Percentiles rank a stretch among this genome's conserved stretches.
Evolutionary conservation across 169 alveolate species (phyloP).

Genomic region (Eimeria necatrix): DNA sequence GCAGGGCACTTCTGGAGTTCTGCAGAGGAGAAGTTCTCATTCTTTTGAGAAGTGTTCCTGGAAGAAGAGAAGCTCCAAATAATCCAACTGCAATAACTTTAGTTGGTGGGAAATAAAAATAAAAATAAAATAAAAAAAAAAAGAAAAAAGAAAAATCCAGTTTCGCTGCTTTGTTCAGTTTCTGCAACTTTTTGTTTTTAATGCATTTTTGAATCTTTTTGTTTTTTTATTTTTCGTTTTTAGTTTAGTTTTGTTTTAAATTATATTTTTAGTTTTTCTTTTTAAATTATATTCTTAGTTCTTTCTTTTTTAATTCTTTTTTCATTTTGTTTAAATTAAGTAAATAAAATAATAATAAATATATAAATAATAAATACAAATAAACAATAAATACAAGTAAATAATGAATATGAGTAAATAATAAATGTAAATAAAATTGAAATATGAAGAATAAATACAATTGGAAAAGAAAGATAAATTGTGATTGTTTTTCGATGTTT

Average conservation of each 20-base stretch:
- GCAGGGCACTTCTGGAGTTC: conserved; percentile 54
- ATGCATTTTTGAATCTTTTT: background rate
- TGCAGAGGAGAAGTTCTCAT: conserved; percentile 69
- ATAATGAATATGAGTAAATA: too few relatives aligned
- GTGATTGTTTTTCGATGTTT: too few relatives aligned
- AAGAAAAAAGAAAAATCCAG: background rate
- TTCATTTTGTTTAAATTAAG: background rate
- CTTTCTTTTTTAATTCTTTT: too few relatives aligned
- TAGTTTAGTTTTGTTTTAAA: too few relatives aligned
- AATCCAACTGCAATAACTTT: conserved; percentile 64
- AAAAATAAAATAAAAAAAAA: too few relatives aligned
- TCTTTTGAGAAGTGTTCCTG: conserved; percentile 59
- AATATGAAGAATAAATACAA: background rate
- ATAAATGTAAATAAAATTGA: background rate
- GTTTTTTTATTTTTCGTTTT: too few relatives aligned
- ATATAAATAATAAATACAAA: background rate
- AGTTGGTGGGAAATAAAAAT: background rate
- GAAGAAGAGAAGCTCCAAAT: conserved; percentile 37
- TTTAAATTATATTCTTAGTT: too few relatives aligned
- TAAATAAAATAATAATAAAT: background rate
- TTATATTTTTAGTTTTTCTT: too few relatives aligned
- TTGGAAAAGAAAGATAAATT: background rate
- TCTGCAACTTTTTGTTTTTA: too few relatives aligned
- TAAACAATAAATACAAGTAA: background rate
- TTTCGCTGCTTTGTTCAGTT: background rate